Evolutionary conservation across 371 early-diverging fungal genomes (phyloP).

Genomic region (Apophysomyces sp.): DNA sequence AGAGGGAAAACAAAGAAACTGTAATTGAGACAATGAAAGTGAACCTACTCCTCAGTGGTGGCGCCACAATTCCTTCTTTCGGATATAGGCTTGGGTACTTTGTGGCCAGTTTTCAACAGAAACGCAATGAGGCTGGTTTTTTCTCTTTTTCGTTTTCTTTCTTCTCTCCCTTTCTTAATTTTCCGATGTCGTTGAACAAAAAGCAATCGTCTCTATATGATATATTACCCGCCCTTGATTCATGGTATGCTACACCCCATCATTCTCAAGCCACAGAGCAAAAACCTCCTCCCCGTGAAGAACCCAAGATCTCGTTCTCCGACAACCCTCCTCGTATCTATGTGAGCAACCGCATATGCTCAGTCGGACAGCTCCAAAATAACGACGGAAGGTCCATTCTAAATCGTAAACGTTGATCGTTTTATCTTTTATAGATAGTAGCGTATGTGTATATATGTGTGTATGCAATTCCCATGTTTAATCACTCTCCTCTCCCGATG

Average conservation of each 20-base stretch:
- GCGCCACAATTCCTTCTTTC: not conserved
- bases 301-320: not conserved
- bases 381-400: not conserved
- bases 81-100: not conserved
- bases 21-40: not conserved
- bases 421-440: not conserved
- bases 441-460: not conserved
- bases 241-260: conserved; percentile 11
- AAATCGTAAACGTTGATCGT: not conserved
- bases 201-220: conserved; percentile 11
- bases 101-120: not conserved
- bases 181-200: not conserved
- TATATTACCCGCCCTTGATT: conserved; percentile 12
- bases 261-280: not conserved
- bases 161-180: not conserved
- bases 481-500: not conserved
- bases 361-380: not conserved
- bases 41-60: not conserved
- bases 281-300: not conserved
- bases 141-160: conserved; percentile 1
- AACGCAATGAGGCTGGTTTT: not conserved
- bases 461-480: not conserved
- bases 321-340: not conserved
- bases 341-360: not conserved
- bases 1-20: not conserved